Conservation (phyloP, 2,329 filamentous ascomycete genomes). For the Claviceps lovelessii region DNA sequence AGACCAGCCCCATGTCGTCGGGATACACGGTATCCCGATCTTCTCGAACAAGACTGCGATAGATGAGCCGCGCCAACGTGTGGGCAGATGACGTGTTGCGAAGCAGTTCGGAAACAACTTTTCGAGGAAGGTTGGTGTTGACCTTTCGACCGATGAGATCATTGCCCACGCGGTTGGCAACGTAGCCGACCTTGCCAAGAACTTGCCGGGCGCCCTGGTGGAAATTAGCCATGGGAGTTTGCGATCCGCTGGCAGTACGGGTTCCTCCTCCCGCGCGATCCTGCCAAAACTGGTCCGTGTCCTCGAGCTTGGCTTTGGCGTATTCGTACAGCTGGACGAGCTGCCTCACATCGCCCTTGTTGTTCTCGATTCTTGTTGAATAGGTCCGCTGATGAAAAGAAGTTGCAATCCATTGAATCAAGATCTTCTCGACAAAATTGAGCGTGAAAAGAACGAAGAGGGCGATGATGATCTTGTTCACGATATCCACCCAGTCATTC, state of each 20-base stretch:
- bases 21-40: conserved; percentile 62
- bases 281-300: conserved; percentile 36
- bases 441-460: conserved; percentile 67
- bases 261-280: conserved; percentile 14
- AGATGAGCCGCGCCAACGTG: conserved; percentile 73
- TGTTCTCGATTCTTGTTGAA: conserved; percentile 75
- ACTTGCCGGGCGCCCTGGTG: conserved; percentile 62
- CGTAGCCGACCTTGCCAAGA: conserved; percentile 67
- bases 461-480: conserved; percentile 76
- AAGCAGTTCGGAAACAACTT: conserved; percentile 69
- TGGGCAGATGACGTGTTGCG: conserved; percentile 60
- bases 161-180: conserved; percentile 73
- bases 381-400: conserved; percentile 89
- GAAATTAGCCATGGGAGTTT: conserved; percentile 61
- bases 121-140: conserved; percentile 62
- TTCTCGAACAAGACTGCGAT: conserved; percentile 67
- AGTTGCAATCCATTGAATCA: conserved; percentile 88
- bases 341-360: conserved; percentile 71
- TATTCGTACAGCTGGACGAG: conserved; percentile 48
- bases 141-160: conserved; percentile 74
- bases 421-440: conserved; percentile 82
- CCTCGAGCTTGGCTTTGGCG: conserved; percentile 57
- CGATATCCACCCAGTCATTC: conserved; percentile 56
- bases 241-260: conserved; percentile 40
- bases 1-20: conserved; percentile 66